A percentile compares a stretch with the other conserved stretches of the same genome.
phyloP scores from a whole-genome alignment of 345 rosid species.

The Euphorbia peplus region DNA sequence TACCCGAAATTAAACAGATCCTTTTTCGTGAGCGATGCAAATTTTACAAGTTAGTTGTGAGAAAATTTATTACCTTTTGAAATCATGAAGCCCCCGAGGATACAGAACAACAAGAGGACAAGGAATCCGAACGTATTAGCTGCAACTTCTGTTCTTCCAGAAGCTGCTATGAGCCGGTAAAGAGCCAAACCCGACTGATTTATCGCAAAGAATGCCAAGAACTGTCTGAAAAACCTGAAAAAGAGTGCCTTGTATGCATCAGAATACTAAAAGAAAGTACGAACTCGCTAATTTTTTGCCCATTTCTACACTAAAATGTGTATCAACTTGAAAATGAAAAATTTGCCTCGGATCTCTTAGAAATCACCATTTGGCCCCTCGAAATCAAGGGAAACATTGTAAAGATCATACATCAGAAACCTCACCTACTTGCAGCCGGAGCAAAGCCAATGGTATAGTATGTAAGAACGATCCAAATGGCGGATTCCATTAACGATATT shows the following conservation, averaged over 20 bases:
- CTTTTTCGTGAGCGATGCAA: no score
- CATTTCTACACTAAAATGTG: no score
- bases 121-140: constrained; percentile 23
- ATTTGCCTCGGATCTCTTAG: no score
- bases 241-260: no score
- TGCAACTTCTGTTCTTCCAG: constrained; percentile 22
- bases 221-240: constrained; percentile 28
- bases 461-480: constrained; percentile 18
- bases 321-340: no score
- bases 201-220: constrained; percentile 16
- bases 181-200: constrained; percentile 22
- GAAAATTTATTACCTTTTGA: constrained; percentile 11
- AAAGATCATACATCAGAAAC: background rate
- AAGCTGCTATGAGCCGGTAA: constrained; percentile 22
- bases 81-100: constrained; percentile 24
- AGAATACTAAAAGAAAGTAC: no score
- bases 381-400: no score
- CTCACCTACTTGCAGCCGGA: constrained; percentile 26
- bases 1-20: background rate
- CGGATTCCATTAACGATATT: constrained; percentile 15
- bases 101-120: constrained; percentile 15
- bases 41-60: background rate
- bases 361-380: no score
- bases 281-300: no score
- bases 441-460: constrained; percentile 26